These are phyloP conservation scores for Sclerotinia nivalis DNA, from an alignment of 2,329 filamentous ascomycete genomes.

Conservation along the genomic window DNA sequence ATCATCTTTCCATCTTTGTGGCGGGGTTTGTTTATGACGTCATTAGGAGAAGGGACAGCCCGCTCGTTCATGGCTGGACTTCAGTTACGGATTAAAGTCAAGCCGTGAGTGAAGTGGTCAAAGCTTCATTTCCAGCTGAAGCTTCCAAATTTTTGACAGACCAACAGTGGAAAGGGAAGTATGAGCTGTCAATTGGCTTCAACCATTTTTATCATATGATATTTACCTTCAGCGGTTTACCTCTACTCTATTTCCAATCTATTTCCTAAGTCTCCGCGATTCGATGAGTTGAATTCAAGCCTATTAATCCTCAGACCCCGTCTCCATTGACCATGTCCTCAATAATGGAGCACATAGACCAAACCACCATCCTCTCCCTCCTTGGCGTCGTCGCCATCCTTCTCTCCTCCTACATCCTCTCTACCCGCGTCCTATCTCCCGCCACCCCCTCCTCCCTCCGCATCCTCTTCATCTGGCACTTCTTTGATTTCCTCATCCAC, in stretches of 20 bases:
- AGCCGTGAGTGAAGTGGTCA: not conserved
- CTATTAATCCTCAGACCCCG: not conserved
- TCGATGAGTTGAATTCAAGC: not conserved
- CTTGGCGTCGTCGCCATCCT: slow-evolving; percentile 56
- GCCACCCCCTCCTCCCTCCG: slow-evolving; percentile 55
- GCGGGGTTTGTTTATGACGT: not conserved
- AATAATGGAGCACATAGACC: slow-evolving; percentile 52
- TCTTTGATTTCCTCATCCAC: slow-evolving; percentile 90
- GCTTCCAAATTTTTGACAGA: not conserved
- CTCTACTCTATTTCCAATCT: too few species aligned
- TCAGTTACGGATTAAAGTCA: slow-evolving; percentile 1
- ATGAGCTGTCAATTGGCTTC: not conserved
- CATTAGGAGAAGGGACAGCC: not conserved
- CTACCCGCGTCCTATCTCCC: slow-evolving; percentile 46
- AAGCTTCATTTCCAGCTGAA: not conserved
- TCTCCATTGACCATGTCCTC: slow-evolving; percentile 22
- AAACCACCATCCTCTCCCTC: slow-evolving; percentile 60
- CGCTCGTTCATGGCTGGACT: not conserved
- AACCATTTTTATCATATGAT: not conserved
- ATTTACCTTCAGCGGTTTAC: not conserved
- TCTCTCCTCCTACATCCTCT: slow-evolving; percentile 51
- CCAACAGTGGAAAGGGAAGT: too few species aligned
- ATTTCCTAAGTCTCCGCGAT: not conserved
- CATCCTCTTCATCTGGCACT: slow-evolving; percentile 89
- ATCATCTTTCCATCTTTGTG: not conserved